These are phyloP conservation scores for Vigna trinervia DNA, from an alignment of 306 rosid genomes.

Conservation along the genomic window DNA sequence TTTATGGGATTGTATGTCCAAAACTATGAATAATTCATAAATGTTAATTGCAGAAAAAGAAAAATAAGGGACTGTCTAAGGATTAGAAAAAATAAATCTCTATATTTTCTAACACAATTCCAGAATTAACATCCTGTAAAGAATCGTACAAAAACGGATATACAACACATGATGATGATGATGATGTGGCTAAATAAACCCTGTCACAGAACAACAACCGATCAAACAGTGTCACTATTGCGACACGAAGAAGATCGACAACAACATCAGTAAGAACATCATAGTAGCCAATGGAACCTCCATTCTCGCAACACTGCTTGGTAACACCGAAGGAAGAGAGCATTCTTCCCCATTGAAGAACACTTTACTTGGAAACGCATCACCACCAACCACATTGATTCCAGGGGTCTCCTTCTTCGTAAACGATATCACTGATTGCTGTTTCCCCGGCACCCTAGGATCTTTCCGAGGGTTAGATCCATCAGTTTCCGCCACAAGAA, in stretches of 20 bases:
- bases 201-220: neutral
- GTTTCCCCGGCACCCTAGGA: slow-evolving; percentile 92
- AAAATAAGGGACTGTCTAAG: neutral
- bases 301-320: slow-evolving; percentile 57
- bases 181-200: neutral
- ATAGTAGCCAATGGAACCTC: slow-evolving; percentile 46
- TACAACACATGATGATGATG: slow-evolving; percentile 17
- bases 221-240: slow-evolving; percentile 46
- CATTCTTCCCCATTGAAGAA: slow-evolving; percentile 96
- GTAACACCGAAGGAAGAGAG: slow-evolving; percentile 66
- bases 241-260: slow-evolving; percentile 49
- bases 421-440: slow-evolving; percentile 81
- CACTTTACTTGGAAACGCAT: slow-evolving; percentile 89
- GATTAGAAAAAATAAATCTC: slow-evolving; percentile 9
- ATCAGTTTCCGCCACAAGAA: slow-evolving; percentile 74
- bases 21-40: neutral
- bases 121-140: slow-evolving; percentile 29
- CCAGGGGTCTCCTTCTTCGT: slow-evolving; percentile 68
- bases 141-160: slow-evolving; percentile 34
- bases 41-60: neutral
- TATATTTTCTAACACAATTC: neutral
- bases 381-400: slow-evolving; percentile 67
- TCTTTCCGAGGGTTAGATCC: slow-evolving; percentile 69
- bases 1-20: neutral
- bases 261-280: slow-evolving; percentile 45